Evolutionary conservation across 2,329 filamentous ascomycete species (phyloP), one percentile per base, ranked within the genome.

Genomic region (Neopestalotiopsis clavispora): DNA sequence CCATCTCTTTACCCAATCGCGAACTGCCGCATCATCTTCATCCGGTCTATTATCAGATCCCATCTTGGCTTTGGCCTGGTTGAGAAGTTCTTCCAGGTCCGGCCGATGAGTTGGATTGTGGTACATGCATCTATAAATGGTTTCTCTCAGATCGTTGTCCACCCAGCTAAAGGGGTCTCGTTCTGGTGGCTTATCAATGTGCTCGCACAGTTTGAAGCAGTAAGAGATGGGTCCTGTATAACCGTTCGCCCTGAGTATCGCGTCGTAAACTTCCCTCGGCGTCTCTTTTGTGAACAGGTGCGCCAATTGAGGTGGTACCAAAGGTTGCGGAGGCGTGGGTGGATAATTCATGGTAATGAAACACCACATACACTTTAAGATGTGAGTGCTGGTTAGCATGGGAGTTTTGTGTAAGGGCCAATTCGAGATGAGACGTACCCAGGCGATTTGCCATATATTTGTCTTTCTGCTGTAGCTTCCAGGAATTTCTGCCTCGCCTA

Each of bases 361-460:
- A 14, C 57, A 59, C 57, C 57, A 59, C 57, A 59, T 30, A 17
- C n/a, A 30, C 57, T 59, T 1, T 1, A 10, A 38, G 6, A 38
- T 7, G 34, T 38, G 6, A 38, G 34, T 38, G 10, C 10, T 38
- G 34, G 34, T 38, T 10, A 38, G 6, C 6, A 38, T 38, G 34
- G 34, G 2, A 38, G 10, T 28, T 28, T 28, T 28, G 23, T 28
- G 3, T 28, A 28, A 28, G 1, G 23, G 23, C 23, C 23, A 28
- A 28, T 28, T 28, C 23, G 23, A 52, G 45, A 3, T 52, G 17
- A 10, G 1, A 30, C 57, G 30, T 59, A 59, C 57, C 57, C 57
- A 59, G 20, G 57, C 57, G 12, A 59, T 59, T 34, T 59, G 57
- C 57, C 57, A 59, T 4, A 59, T 59, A 30, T 59, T 59, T 10